Evolutionary conservation across 371 early-diverging fungal genomes (phyloP), one percentile per base, ranked within the genome.

Genomic region (Circinella umbellata): DNA sequence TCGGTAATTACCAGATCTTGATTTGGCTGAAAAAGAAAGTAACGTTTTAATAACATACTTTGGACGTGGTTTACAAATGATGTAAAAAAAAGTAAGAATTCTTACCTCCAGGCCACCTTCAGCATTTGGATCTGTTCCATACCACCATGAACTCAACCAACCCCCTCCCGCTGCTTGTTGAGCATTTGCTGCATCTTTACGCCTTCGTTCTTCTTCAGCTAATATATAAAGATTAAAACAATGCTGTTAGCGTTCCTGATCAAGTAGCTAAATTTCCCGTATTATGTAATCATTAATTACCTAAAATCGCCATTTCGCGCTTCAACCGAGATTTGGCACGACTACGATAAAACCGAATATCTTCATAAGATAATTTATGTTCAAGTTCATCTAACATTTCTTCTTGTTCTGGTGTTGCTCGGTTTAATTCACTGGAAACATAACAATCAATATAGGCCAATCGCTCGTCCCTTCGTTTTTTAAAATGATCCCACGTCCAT

Each of bases 341-440:
- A 37, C 91, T 89, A n/a, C 98, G 80, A 71, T 96, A 99, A 62
- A 94, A 91, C 39, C 95, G 85, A 48, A 99, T 90, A 75, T 98
- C 98, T 48, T 97, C 91, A 76, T 90, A 96, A 4, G 90, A 89
- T 15, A 98, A 83, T 68, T 87, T 87, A 60, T 87, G 80, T 73
- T 98, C 98, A 42, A 99, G 74, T 15, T 77, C 76, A 27, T 89
- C 86, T 47, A 98, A 76, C 17, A 81, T 79, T 9, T 82, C 78
- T 6, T 74, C 61, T 37, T 93, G 90, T 70, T 93, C 84, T 0
- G 81, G 76, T 14, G 86, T 63, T 11, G 79, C 78, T 38, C 78
- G 80, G 17, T 86, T 86, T 63, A 93, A 75, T 73, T 91, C 85
- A 6, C 83, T 75, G n/a, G 84, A 81, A 47, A 93, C 92, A 79